Evolutionary conservation across 495 filamentous ascomycete genomes (phyloP).

Genomic region (Aspergillus kassunensis): DNA sequence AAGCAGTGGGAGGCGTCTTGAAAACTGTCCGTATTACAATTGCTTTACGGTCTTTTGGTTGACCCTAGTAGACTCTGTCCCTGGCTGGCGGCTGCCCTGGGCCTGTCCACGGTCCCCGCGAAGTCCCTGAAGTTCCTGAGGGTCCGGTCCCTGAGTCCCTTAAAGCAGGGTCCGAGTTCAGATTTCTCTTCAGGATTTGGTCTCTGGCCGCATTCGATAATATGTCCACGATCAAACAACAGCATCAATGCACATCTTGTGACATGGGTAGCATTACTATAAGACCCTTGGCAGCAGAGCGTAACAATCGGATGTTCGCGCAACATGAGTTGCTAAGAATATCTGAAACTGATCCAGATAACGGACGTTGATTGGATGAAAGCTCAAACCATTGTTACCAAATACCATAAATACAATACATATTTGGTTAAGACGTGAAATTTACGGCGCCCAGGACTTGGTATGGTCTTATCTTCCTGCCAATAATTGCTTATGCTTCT

Average conservation of each 20-base stretch:
- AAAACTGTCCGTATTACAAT: background rate
- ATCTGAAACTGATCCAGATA: constrained; percentile 6
- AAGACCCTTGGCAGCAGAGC: background rate
- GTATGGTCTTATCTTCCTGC: constrained; percentile 11
- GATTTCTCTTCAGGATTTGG: background rate
- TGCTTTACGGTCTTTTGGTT: background rate
- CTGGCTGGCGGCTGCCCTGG: background rate
- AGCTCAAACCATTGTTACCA: background rate
- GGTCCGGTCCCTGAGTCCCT: constrained; percentile 1
- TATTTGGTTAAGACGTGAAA: background rate
- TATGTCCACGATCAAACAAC: background rate
- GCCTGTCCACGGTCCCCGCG: background rate
- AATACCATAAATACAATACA: background rate
- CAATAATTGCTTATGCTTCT: constrained; percentile 19
- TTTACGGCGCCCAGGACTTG: background rate
- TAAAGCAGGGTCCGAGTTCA: background rate
- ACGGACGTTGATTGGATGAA: constrained; percentile 1
- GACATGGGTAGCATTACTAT: too few relatives aligned
- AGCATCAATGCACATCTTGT: too few relatives aligned
- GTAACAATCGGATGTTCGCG: background rate
- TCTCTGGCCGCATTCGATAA: background rate
- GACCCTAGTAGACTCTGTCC: too few relatives aligned
- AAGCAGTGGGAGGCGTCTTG: constrained; percentile 2
- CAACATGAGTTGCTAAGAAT: constrained; percentile 4
- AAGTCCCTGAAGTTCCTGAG: background rate